A percentile compares a stretch with the other conserved stretches of the same genome.
These are phyloP conservation scores for Ambrosia hybrid DNA, from an alignment of 140 eudicot genomes.

Conservation along the genomic window DNA sequence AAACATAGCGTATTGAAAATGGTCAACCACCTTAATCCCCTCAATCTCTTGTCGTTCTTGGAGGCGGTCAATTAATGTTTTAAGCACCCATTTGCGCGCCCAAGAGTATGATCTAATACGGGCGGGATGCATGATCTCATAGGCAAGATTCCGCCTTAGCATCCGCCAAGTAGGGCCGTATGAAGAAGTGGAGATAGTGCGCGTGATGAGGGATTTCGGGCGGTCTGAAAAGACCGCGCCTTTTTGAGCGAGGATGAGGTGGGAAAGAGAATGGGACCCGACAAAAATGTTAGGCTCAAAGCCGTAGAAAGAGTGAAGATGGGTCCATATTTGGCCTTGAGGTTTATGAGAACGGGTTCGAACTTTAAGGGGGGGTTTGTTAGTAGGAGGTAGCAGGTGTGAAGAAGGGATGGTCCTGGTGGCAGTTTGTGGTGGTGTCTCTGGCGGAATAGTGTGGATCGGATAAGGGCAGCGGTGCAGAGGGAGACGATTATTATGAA, in stretches of 20 bases:
- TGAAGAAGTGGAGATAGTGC: conserved; percentile 38
- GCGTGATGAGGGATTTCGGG: conserved; percentile 30
- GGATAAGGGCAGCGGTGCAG: conserved; percentile 13
- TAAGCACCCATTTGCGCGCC: conserved; percentile 52
- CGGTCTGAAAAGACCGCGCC: conserved; percentile 33
- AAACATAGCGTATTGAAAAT: no score
- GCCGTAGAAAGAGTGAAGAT: conserved; percentile 34
- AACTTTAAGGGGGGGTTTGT: background rate
- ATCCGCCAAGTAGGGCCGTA: conserved; percentile 29
- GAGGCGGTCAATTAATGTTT: conserved; percentile 17
- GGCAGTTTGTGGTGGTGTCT: conserved; percentile 30
- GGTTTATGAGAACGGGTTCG: conserved; percentile 13
- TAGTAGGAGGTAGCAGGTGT: conserved; percentile 4
- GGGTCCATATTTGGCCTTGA: conserved; percentile 36
- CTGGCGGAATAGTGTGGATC: background rate
- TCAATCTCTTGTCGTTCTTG: background rate
- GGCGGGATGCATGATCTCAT: conserved; percentile 46
- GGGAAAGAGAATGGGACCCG: conserved; percentile 27
- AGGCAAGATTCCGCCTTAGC: conserved; percentile 36
- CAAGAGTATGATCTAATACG: background rate
- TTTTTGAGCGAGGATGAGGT: conserved; percentile 26
- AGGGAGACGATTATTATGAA: conserved; percentile 1
- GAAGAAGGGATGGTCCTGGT: conserved; percentile 43
- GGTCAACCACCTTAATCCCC: conserved; percentile 21
- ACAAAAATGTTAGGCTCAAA: conserved; percentile 29